phyloP scores from a whole-genome alignment of 495 filamentous ascomycete genomes.

The Extremus antarcticus region DNA sequence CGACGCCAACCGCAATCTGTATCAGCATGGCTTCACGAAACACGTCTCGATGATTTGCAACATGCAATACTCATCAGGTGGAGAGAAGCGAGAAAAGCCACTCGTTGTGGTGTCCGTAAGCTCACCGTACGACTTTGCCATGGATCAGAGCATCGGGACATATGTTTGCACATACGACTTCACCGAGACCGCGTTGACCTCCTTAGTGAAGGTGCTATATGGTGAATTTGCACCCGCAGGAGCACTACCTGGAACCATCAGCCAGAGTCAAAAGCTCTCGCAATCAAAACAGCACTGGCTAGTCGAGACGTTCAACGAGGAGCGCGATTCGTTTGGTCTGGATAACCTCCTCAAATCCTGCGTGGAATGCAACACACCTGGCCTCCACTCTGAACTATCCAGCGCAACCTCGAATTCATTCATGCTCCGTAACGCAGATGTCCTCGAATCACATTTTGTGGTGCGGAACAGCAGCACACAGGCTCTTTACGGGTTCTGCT shows the following conservation, averaged over 20 bases:
- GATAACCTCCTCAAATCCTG: constrained; percentile 55
- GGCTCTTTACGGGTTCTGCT: constrained; percentile 78
- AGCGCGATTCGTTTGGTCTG: constrained; percentile 60
- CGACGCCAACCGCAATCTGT: constrained; percentile 80
- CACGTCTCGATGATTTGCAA: constrained; percentile 92
- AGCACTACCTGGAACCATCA: constrained; percentile 65
- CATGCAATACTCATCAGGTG: constrained; percentile 45
- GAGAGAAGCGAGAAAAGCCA: constrained; percentile 50
- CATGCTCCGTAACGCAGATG: constrained; percentile 50
- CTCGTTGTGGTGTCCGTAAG: constrained; percentile 80
- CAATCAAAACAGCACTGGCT: constrained; percentile 83
- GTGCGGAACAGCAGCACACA: constrained; percentile 85
- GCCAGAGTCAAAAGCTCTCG: constrained; percentile 68
- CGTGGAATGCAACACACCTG: constrained; percentile 45
- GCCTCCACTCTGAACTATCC: constrained; percentile 47
- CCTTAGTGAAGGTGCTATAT: constrained; percentile 69
- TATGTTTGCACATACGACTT: constrained; percentile 93
- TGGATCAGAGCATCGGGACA: constrained; percentile 69
- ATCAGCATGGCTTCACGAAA: constrained; percentile 84
- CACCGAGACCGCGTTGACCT: constrained; percentile 76
- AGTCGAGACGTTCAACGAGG: constrained; percentile 70
- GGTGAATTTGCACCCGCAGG: constrained; percentile 65
- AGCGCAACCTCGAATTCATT: constrained; percentile 67
- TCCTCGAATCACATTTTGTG: constrained; percentile 76
- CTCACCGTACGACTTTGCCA: constrained; percentile 91